Percentiles rank a stretch among this genome's conserved stretches.
Conservation (phyloP, 2,329 filamentous ascomycete genomes). For the Penicillium sp. region DNA sequence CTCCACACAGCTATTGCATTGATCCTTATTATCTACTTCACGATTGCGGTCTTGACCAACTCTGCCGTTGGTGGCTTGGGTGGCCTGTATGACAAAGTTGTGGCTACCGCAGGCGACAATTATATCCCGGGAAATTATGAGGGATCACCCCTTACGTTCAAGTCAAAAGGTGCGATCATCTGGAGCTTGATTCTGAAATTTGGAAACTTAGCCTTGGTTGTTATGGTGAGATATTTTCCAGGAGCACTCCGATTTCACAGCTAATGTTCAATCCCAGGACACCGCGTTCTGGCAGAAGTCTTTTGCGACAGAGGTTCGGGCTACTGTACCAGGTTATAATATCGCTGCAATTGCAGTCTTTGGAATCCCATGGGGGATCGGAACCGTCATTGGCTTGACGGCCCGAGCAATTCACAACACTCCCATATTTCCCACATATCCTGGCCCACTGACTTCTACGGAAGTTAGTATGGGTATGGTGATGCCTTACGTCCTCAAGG, state of each 20-base stretch:
- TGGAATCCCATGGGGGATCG: slow-evolving; percentile 53
- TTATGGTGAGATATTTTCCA: slow-evolving; percentile 45
- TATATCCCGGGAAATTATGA: slow-evolving; percentile 52
- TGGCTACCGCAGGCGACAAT: slow-evolving; percentile 47
- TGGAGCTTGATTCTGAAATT: slow-evolving; percentile 55
- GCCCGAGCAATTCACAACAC: slow-evolving; percentile 53
- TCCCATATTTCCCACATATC: slow-evolving; percentile 52
- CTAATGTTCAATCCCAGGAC: slow-evolving; percentile 34
- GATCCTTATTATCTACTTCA: slow-evolving; percentile 55
- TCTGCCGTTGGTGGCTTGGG: slow-evolving; percentile 48
- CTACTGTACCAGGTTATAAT: slow-evolving; percentile 54
- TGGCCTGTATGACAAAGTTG: slow-evolving; percentile 53
- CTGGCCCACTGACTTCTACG: slow-evolving; percentile 43
- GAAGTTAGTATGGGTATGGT: slow-evolving; percentile 52
- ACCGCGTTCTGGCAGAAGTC: slow-evolving; percentile 60
- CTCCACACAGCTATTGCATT: slow-evolving; percentile 54
- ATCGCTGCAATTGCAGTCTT: slow-evolving; percentile 52
- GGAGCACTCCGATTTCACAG: neutral
- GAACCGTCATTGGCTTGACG: slow-evolving; percentile 52
- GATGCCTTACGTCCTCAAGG: slow-evolving; percentile 53
- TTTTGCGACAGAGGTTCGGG: slow-evolving; percentile 53
- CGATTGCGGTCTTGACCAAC: slow-evolving; percentile 50
- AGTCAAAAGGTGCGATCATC: slow-evolving; percentile 50
- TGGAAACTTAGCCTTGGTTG: slow-evolving; percentile 54
- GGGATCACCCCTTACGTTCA: slow-evolving; percentile 55